These are phyloP conservation scores for Telfairia occidentalis DNA, from an alignment of 331 rosid species.

Conservation along the genomic window DNA sequence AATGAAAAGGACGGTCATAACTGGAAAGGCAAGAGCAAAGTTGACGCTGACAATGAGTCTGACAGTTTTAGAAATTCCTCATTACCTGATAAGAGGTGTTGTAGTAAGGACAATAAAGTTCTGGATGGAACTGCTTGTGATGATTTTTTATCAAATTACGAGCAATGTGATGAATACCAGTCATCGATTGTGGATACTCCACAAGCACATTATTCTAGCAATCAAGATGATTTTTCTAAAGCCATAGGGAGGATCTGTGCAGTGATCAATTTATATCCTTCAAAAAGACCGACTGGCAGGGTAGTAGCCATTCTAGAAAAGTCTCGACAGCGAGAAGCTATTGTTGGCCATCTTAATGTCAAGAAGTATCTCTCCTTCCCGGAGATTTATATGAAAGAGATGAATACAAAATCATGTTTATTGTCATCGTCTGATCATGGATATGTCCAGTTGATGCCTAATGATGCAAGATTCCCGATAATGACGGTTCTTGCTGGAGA, in stretches of 20 bases:
- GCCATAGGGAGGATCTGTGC: constrained; percentile 43
- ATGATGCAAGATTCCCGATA: constrained; percentile 51
- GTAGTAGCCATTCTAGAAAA: constrained; percentile 61
- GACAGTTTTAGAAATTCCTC: constrained; percentile 18
- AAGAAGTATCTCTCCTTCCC: constrained; percentile 30
- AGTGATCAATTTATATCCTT: constrained; percentile 49
- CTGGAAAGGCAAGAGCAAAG: constrained; percentile 41
- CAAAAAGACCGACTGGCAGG: constrained; percentile 73
- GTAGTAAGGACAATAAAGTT: constrained; percentile 15
- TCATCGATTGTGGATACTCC: constrained; percentile 19
- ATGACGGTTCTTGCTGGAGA: constrained; percentile 42
- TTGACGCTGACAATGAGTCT: constrained; percentile 22
- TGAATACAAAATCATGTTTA: constrained; percentile 25
- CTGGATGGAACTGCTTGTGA: constrained; percentile 21
- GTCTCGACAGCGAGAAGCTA: constrained; percentile 49
- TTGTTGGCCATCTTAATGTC: constrained; percentile 59
- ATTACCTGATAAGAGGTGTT: constrained; percentile 20
- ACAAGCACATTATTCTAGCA: constrained; percentile 24
- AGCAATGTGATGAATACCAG: constrained; percentile 21
- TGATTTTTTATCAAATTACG: constrained; percentile 20
- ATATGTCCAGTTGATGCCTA: constrained; percentile 50
- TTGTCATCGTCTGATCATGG: constrained; percentile 26
- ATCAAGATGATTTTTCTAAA: constrained; percentile 26
- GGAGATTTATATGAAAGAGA: constrained; percentile 28
- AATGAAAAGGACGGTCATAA: constrained; percentile 20